These are phyloP conservation scores for Alternaria alternata DNA, from an alignment of 2,329 filamentous ascomycete species.

Conservation along the genomic window DNA sequence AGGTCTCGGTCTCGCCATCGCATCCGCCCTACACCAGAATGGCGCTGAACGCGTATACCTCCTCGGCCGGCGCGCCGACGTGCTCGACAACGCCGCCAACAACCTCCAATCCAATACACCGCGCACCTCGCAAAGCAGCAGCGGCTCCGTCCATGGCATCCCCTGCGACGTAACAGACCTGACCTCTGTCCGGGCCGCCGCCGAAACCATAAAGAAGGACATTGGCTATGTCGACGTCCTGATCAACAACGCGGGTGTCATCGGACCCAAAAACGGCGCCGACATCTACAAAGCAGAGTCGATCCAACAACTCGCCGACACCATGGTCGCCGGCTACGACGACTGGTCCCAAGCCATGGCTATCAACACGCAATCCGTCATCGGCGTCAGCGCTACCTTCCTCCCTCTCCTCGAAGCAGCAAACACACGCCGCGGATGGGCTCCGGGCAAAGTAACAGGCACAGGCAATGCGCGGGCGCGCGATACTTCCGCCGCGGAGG, in stretches of 20 bases:
- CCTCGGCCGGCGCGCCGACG: slow-evolving; percentile 54
- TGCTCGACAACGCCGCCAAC: slow-evolving; percentile 52
- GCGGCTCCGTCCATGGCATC: slow-evolving; percentile 49
- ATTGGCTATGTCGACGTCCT: slow-evolving; percentile 60
- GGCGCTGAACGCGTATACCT: slow-evolving; percentile 56
- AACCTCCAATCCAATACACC: slow-evolving; percentile 41
- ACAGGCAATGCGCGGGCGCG: slow-evolving; percentile 35
- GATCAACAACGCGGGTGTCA: slow-evolving; percentile 61
- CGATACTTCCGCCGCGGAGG: slow-evolving; percentile 25
- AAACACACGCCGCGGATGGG: slow-evolving; percentile 54
- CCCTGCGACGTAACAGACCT: slow-evolving; percentile 55
- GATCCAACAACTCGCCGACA: slow-evolving; percentile 55
- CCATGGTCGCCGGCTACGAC: slow-evolving; percentile 46
- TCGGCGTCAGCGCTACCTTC: slow-evolving; percentile 56
- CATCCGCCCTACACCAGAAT: slow-evolving; percentile 53
- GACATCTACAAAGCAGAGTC: slow-evolving; percentile 53
- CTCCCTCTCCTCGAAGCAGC: slow-evolving; percentile 56
- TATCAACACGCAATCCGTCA: slow-evolving; percentile 57
- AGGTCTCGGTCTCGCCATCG: slow-evolving; percentile 53
- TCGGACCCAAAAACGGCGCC: slow-evolving; percentile 54
- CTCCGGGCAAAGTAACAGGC: slow-evolving; percentile 42
- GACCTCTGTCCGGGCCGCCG: slow-evolving; percentile 52
- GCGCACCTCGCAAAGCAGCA: slow-evolving; percentile 31
- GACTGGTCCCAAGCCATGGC: slow-evolving; percentile 50
- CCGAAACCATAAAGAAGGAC: slow-evolving; percentile 53